phyloP scores from a whole-genome alignment of 2,329 filamentous ascomycete genomes.

The Xylaria sp. region DNA sequence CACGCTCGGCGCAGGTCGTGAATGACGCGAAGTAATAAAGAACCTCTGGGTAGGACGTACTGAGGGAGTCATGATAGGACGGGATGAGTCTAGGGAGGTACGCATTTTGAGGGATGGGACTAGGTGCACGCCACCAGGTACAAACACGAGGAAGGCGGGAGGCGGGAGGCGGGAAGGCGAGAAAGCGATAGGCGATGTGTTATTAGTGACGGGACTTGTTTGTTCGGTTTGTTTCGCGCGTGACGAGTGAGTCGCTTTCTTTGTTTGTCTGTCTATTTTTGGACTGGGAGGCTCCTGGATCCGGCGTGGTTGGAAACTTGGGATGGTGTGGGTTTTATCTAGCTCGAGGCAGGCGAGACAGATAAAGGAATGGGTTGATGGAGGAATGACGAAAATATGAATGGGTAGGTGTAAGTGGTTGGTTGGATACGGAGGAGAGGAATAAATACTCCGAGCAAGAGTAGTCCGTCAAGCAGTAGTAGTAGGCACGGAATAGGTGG shows the following conservation, averaged over 20 bases:
- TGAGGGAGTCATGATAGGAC: slow-evolving; percentile 59
- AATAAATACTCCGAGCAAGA: too few relatives aligned
- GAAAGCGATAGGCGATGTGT: too few relatives aligned
- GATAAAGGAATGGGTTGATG: not conserved
- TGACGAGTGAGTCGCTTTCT: not conserved
- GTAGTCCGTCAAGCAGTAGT: too few relatives aligned
- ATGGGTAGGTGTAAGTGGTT: not conserved
- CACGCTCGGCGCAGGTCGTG: not conserved
- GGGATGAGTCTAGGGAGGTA: slow-evolving; percentile 54
- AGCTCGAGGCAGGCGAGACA: not conserved
- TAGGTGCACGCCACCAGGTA: not conserved
- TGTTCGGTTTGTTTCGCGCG: not conserved
- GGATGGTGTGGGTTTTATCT: not conserved
- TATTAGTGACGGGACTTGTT: not conserved
- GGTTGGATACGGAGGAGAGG: too few relatives aligned
- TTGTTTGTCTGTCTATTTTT: not conserved
- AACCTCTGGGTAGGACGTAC: slow-evolving; percentile 40
- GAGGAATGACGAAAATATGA: not conserved
- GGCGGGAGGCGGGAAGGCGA: too few relatives aligned
- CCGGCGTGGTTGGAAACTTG: not conserved
- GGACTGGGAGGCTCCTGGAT: not conserved
- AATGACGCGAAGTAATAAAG: slow-evolving; percentile 5
- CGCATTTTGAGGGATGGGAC: slow-evolving; percentile 40
- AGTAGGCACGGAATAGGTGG: not conserved
- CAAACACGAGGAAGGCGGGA: too few relatives aligned